Evolutionary conservation across 2,329 filamentous ascomycete species (phyloP).

Genomic region (Trichoderma semiorbis): DNA sequence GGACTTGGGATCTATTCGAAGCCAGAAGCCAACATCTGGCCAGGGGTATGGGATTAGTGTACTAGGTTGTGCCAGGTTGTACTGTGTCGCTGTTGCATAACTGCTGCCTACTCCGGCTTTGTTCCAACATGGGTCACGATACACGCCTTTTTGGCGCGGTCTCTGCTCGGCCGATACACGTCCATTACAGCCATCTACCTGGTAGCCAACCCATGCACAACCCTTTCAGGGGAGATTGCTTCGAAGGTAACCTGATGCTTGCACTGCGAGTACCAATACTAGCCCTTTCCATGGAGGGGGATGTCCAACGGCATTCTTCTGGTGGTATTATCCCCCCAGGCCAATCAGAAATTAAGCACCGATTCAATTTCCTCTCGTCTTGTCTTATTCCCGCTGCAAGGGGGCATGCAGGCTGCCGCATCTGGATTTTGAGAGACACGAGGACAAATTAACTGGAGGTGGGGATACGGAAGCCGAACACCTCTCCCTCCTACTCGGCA

Average conservation of each 20-base stretch:
- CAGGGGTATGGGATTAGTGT: not conserved
- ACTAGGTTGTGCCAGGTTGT: not conserved
- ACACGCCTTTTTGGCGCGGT: not conserved
- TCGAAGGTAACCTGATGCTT: not conserved
- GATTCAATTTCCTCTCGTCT: not conserved
- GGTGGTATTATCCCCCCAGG: not conserved
- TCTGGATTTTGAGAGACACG: not conserved
- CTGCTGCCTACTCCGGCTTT: not conserved
- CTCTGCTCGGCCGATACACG: not conserved
- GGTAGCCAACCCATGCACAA: not conserved
- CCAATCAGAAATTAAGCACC: not conserved
- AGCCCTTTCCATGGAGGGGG: not conserved
- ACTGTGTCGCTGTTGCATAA: not conserved
- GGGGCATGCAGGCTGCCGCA: not conserved
- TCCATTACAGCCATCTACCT: not conserved
- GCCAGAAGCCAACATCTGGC: not conserved
- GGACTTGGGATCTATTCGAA: not conserved
- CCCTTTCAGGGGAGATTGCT: not conserved
- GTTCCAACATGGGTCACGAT: not conserved
- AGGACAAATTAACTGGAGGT: not conserved
- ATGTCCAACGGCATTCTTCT: not conserved
- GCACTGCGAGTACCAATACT: not conserved
- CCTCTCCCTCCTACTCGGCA: not conserved
- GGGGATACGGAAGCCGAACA: not conserved
- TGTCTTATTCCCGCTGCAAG: slow-evolving; percentile 3